Conservation (phyloP, 495 filamentous ascomycete species). For the Collariella sp. region DNA sequence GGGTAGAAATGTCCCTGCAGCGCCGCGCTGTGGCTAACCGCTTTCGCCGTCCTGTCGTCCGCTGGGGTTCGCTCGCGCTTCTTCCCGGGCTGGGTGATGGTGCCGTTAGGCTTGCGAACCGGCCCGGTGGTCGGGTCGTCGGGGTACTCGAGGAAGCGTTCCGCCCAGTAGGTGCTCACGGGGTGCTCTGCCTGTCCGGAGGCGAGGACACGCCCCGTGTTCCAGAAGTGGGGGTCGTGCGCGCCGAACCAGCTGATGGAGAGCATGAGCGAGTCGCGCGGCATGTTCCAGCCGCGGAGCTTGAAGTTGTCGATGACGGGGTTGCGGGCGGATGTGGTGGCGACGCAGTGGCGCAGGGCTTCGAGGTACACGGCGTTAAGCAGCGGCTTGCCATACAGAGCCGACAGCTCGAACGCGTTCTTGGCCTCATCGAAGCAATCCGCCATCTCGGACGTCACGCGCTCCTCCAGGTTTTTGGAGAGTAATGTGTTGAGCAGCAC, state of each 20-base stretch:
- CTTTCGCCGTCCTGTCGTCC: slow-evolving; percentile 13
- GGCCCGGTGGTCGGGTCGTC: slow-evolving; percentile 29
- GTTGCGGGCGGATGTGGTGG: slow-evolving; percentile 14
- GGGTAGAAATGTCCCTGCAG: slow-evolving; percentile 26
- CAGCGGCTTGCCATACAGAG: slow-evolving; percentile 17
- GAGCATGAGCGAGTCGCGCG: slow-evolving; percentile 14
- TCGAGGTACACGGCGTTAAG: slow-evolving; percentile 20
- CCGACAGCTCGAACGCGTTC: slow-evolving; percentile 4
- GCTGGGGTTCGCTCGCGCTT: neutral
- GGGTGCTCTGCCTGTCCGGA: slow-evolving; percentile 16
- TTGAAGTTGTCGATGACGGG: slow-evolving; percentile 10
- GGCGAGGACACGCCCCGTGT: slow-evolving; percentile 12
- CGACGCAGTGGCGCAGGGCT: slow-evolving; percentile 16
- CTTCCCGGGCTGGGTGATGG: neutral
- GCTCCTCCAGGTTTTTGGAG: slow-evolving; percentile 4
- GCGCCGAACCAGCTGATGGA: slow-evolving; percentile 17
- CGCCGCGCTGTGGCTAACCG: slow-evolving; percentile 9
- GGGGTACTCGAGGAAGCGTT: slow-evolving; percentile 32
- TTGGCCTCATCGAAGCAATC: slow-evolving; percentile 2
- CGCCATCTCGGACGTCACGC: slow-evolving; percentile 10
- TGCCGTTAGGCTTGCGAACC: slow-evolving; percentile 8
- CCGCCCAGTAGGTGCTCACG: slow-evolving; percentile 32
- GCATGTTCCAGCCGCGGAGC: slow-evolving; percentile 18
- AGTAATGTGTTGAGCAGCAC: slow-evolving; percentile 9
- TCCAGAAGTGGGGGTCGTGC: slow-evolving; percentile 22